Evolutionary conservation across 495 filamentous ascomycete species (phyloP), one percentile per base, ranked within the genome.

Genomic region (Platismatia glauca): DNA sequence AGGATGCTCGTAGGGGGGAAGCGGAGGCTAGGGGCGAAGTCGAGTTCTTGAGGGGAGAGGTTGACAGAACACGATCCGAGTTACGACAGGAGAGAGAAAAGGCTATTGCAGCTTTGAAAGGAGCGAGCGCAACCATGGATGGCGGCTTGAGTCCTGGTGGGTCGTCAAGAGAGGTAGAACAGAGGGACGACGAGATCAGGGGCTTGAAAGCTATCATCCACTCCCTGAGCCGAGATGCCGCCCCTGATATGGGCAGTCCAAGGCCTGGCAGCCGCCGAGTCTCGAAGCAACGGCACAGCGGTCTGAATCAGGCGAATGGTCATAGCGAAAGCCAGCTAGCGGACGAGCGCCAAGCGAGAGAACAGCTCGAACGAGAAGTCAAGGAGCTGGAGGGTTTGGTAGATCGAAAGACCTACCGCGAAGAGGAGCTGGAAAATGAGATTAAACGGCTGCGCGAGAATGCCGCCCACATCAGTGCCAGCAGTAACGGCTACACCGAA

Each of bases 201-300:
- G 95, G 94, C 46, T 77, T 98, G 58, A 97, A 97, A 74, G 94
- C 94, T 41, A 97, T 98, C 69, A 97, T 98, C 56, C 94, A 97
- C 73, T 95, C 91, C 13, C 76, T 98, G 38, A 95, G 90, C 70
- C 77, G 88, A 53, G 89, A 87, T 62, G 79, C 79, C 60, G 84
- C 82, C 57, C 83, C 78, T 58, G 78, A 79, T 43, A 76, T 71
- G 22, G 69, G 70, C 31, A 69, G 67, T 50, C 60, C 60, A 22
- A 66, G 57, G 46, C 27, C 56, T 35, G 61, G 71, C 64, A 74
- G 66, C 72, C 75, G 27, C 68, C 58, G 71, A 39, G 58, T 64
- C 7, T 70, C 80, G 13, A 75, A 72, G 27, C 75, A 74, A 53
- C 70, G 75, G 37, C 71, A 75, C 34, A 72, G 76, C 9, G 75